phyloP scores from a whole-genome alignment of 208 protist genomes.

The Wallacemonas sp. region DNA sequence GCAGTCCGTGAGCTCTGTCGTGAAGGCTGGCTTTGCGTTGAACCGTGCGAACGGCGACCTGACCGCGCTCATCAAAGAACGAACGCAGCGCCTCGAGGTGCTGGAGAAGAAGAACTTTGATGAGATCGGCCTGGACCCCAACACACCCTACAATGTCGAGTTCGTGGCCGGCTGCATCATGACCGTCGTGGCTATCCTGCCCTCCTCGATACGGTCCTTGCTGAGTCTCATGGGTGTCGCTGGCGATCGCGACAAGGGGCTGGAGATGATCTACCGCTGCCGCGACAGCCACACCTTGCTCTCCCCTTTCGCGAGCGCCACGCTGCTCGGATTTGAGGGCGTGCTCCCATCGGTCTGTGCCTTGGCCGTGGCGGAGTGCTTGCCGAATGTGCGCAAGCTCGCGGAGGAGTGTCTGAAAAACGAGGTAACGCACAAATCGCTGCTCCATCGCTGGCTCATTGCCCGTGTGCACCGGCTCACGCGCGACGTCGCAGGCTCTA shows the following conservation, averaged over 20 bases:
- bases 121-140: constrained; percentile 45
- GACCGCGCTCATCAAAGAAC: constrained; percentile 33
- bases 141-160: constrained; percentile 56
- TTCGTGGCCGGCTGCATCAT: constrained; percentile 47
- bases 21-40: constrained; percentile 54
- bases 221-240: constrained; percentile 53
- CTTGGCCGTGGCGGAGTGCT: constrained; percentile 25
- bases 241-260: constrained; percentile 44
- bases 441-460: constrained; percentile 61
- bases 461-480: constrained; percentile 50
- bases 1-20: constrained; percentile 35
- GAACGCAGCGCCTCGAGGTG: constrained; percentile 15
- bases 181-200: constrained; percentile 49
- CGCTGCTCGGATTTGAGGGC: constrained; percentile 44
- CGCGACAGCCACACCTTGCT: constrained; percentile 60
- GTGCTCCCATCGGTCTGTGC: constrained; percentile 39
- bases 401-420: constrained; percentile 20
- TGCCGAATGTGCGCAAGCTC: constrained; percentile 33
- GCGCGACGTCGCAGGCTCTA: constrained; percentile 31
- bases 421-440: constrained; percentile 29
- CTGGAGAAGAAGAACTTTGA: constrained; percentile 22
- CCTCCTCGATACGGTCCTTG: constrained; percentile 26
- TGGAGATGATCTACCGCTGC: constrained; percentile 34
- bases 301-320: constrained; percentile 50
- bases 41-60: constrained; percentile 41